Evolutionary conservation across 2,329 filamentous ascomycete species (phyloP), one percentile per base, ranked within the genome.

Genomic region (Gyromitra esculenta): DNA sequence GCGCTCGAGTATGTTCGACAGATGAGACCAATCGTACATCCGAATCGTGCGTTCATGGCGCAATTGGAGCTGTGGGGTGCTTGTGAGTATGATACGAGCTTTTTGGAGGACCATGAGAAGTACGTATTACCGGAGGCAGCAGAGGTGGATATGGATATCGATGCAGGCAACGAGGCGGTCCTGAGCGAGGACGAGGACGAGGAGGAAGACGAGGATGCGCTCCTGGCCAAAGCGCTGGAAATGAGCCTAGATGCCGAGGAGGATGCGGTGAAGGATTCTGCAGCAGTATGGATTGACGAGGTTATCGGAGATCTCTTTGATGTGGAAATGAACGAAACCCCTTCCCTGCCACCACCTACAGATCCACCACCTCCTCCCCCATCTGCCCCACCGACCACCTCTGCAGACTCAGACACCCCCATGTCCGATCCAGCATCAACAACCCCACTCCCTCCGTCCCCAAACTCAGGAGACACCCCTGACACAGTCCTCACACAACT

Each of bases 1-100:
- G 75, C 75, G 0, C 57, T 69, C 5, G 59, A 73, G 35, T 75
- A 64, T 9, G 75, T 77, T 1, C 39, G 72, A 5, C 50, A 65
- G n/a, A 57, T 62, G 31, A 37, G 75, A 11, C 75, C 75, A 1
- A 68, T 77, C 18, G 75, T 77, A 11, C 59, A 77, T 13, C 75
- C 75, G 31, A 77, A 77, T 21, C 31, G 63, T 0, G 75, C 75
- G 21, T 77, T 77, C 39, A 77, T 68, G 69, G 72, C 70, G 15
- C 75, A 77, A 39, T 41, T 77, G 35, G 70, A 73, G 65, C 39
- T 77, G 41, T 77, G 75, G 75, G 75, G 75, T 0, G 66, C 70
- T 15, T 77, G 64, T n/a, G 71, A 39, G 31, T 77, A 77, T n/a
- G 64, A 77, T 43, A 68, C 70, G 35, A 43, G 59, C 31, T 65